Evolutionary conservation across 2,329 filamentous ascomycete species (phyloP), one percentile per base, ranked within the genome.

Genomic region (Penicillium griseofulvum): DNA sequence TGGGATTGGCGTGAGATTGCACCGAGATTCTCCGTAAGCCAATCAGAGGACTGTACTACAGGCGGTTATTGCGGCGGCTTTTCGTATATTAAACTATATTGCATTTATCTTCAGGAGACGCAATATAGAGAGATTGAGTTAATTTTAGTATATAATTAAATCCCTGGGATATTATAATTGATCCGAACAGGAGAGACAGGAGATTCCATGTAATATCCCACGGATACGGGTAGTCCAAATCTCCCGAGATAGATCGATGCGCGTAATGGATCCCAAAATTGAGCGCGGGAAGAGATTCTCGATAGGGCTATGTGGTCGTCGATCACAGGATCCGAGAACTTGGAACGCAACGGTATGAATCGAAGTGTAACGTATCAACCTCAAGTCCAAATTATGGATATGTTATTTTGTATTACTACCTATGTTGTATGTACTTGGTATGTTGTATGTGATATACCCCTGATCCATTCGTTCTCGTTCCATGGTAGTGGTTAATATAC

Each of bases 21-120:
- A 63, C 62, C 63, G 63, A 64, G 62, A 64, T 62, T 54, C 55
- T 57, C 63, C 63, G 63, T 60, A 2, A 5, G 4, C 62, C 62
- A 64, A 62, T 64, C 19, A 62, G n/a, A 39, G 12, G 12, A 0
- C 2, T 8, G 7, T 34, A 24, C 24, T 22, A 11, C n/a, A n/a
- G 16, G 16, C 24, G 34, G 34, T 49, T 41, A 19, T 37, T 29
- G 45, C 34, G 26, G 41, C 17, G 10, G 41, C 3, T 43, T 43
- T 29, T 19, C 7, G 41, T 29, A 29, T 4, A 29, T 44, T 31
- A 31, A 19, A 14, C 1, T 44, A 31, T 31, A 44, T 29, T 29
- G 12, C 11, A 34, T 34, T 4, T 31, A 14, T 31, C 29, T 14
- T 4, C 10, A 29, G 7, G 9, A 22, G 22, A 22, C 4, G 22